Evolutionary conservation across 768 basidiomycete species (phyloP).

Genomic region (Sporobolomyces pararoseus): DNA sequence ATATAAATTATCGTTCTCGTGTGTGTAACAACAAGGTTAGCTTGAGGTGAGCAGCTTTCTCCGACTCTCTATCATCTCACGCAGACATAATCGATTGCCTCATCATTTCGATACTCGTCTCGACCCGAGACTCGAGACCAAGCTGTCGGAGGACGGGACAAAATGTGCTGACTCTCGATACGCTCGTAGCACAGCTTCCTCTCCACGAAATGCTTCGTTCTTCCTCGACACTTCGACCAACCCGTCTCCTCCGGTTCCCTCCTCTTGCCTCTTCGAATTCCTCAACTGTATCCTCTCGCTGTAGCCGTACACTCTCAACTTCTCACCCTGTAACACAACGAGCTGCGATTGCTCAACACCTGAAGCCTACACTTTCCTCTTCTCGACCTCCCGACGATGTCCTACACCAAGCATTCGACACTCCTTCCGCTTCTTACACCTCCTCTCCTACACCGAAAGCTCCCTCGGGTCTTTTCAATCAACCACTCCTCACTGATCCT

Average conservation of each 20-base stretch:
- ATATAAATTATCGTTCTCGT: too few species aligned
- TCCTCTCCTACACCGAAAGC: conserved; percentile 1
- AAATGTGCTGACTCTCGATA: too few species aligned
- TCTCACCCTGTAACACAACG: not conserved
- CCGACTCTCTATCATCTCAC: too few species aligned
- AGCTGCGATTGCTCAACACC: not conserved
- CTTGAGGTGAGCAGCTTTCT: too few species aligned
- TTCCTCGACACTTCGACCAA: not conserved
- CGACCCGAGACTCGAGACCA: too few species aligned
- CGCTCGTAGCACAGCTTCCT: too few species aligned
- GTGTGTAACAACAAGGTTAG: too few species aligned
- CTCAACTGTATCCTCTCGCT: not conserved
- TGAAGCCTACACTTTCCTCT: not conserved
- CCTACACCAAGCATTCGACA: conserved; percentile 35
- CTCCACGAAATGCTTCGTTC: not conserved
- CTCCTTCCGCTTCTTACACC: conserved; percentile 15
- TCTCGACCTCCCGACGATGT: conserved; percentile 10
- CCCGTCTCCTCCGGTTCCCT: not conserved
- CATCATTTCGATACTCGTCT: too few species aligned
- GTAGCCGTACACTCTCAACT: not conserved
- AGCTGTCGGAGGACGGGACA: not conserved
- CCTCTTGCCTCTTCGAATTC: not conserved
- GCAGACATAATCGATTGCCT: too few species aligned
- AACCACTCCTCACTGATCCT: conserved; percentile 67
- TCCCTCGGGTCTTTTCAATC: conserved; percentile 72